Percentiles rank a stretch among this genome's conserved stretches.
Conservation (phyloP, 2,329 filamentous ascomycete species). For the Biscogniauxia mediterranea region DNA sequence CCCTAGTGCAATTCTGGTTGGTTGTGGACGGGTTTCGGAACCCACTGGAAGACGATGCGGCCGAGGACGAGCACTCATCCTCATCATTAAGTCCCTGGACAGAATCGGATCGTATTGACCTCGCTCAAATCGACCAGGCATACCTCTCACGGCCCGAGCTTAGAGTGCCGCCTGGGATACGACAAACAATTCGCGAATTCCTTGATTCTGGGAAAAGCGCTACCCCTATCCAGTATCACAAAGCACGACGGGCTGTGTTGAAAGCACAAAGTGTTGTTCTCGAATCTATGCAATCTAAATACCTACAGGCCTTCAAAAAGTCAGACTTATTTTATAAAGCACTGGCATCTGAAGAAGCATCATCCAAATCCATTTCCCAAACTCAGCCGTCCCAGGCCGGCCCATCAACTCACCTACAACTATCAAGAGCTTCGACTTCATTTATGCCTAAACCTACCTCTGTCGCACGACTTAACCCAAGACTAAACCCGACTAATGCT, state of each 20-base stretch:
- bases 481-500: conserved; percentile 31
- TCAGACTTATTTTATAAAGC: conserved; percentile 97
- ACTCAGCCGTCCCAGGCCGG: conserved; percentile 22
- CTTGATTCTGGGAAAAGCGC: conserved; percentile 74
- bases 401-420: conserved; percentile 26
- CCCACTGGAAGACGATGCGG: conserved; percentile 79
- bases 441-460: conserved; percentile 45
- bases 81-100: conserved; percentile 68
- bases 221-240: conserved; percentile 76
- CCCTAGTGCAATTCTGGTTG: conserved; percentile 95
- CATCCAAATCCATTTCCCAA: conserved; percentile 40
- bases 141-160: conserved; percentile 84
- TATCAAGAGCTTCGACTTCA: conserved; percentile 36
- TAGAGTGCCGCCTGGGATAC: conserved; percentile 68
- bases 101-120: conserved; percentile 79
- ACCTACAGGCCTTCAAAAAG: conserved; percentile 84
- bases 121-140: conserved; percentile 87
- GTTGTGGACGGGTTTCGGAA: conserved; percentile 96
- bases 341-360: conserved; percentile 79
- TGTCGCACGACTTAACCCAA: conserved; percentile 41
- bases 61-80: conserved; percentile 64
- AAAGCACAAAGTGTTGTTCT: conserved; percentile 79
- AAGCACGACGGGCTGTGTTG: conserved; percentile 77
- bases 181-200: conserved; percentile 71
- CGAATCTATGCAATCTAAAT: conserved; percentile 76